These are phyloP conservation scores for Pleurotus salmoneostramineus DNA, from an alignment of 768 basidiomycete genomes.

Conservation along the genomic window DNA sequence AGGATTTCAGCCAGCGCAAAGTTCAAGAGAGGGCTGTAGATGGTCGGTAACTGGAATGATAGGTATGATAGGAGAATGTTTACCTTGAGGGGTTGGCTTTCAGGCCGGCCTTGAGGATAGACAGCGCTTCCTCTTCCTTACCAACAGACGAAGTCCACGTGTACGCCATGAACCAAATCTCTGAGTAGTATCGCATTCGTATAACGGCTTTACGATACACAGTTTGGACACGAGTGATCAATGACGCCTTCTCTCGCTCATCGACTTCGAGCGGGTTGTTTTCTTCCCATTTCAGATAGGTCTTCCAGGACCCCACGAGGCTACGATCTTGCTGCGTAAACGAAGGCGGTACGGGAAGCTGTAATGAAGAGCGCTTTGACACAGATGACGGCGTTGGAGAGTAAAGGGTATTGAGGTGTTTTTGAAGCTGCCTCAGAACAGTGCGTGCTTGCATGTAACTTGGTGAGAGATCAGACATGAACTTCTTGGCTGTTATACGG, in stretches of 20 bases:
- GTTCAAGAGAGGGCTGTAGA: conserved; percentile 75
- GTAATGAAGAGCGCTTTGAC: conserved; percentile 45
- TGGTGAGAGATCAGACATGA: conserved; percentile 88
- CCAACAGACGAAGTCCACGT: conserved; percentile 74
- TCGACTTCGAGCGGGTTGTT: conserved; percentile 91
- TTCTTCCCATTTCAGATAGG: conserved; percentile 94
- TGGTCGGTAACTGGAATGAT: not conserved
- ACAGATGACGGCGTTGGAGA: conserved; percentile 22
- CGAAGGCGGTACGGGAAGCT: conserved; percentile 67
- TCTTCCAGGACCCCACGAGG: conserved; percentile 84
- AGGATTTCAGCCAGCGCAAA: conserved; percentile 83
- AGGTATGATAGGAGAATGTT: conserved; percentile 10
- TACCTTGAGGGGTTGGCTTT: conserved; percentile 85
- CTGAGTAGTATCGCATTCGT: conserved; percentile 91
- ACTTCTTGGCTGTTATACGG: conserved; percentile 94
- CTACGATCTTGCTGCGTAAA: conserved; percentile 71
- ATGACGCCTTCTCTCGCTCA: conserved; percentile 65
- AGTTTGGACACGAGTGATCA: conserved; percentile 70
- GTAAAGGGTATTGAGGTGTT: conserved; percentile 64
- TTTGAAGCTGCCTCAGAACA: conserved; percentile 75
- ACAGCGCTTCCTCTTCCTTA: conserved; percentile 76
- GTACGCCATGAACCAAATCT: conserved; percentile 96
- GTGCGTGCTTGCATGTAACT: conserved; percentile 94
- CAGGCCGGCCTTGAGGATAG: conserved; percentile 79
- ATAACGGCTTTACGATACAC: conserved; percentile 89